Evolutionary conservation across 2,329 filamentous ascomycete genomes (phyloP).

Genomic region (Hypocrella siamensis): DNA sequence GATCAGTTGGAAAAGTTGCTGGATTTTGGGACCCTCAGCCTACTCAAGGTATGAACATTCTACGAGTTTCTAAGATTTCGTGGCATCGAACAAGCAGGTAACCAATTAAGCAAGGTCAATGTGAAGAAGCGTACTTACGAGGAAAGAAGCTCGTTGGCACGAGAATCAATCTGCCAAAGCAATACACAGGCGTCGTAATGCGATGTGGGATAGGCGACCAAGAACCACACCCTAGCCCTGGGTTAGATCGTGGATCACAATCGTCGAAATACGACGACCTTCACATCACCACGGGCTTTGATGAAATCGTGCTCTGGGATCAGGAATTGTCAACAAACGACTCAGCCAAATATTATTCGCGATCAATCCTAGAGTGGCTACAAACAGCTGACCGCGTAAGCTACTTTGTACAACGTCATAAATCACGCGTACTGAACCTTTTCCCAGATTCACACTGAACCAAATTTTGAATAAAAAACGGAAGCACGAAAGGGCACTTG

Average conservation of each 20-base stretch:
- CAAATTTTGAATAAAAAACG: too few relatives aligned
- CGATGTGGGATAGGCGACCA: conserved; percentile 20
- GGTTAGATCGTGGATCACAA: conserved; percentile 16
- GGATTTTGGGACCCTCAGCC: conserved; percentile 55
- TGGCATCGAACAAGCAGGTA: too few relatives aligned
- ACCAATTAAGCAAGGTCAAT: conserved; percentile 24
- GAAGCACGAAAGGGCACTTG: too few relatives aligned
- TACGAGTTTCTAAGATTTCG: not conserved
- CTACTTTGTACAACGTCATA: too few relatives aligned
- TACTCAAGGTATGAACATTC: conserved; percentile 24
- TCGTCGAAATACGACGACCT: conserved; percentile 19
- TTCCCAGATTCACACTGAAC: too few relatives aligned
- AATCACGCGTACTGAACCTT: too few relatives aligned
- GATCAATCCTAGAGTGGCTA: conserved; percentile 70
- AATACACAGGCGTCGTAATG: conserved; percentile 51
- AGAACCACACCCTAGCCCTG: conserved; percentile 10
- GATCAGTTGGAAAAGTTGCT: conserved; percentile 45
- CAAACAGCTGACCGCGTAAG: conserved; percentile 52
- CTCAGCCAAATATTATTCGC: conserved; percentile 52
- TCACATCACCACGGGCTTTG: conserved; percentile 46
- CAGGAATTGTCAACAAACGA: conserved; percentile 54
- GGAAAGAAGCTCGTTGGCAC: conserved; percentile 66
- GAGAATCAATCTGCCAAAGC: conserved; percentile 48
- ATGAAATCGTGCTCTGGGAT: conserved; percentile 67
- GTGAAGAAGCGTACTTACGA: conserved; percentile 52